phyloP scores from a whole-genome alignment of 2,329 filamentous ascomycete genomes.

The Aaosphaeria pasadenensis region DNA sequence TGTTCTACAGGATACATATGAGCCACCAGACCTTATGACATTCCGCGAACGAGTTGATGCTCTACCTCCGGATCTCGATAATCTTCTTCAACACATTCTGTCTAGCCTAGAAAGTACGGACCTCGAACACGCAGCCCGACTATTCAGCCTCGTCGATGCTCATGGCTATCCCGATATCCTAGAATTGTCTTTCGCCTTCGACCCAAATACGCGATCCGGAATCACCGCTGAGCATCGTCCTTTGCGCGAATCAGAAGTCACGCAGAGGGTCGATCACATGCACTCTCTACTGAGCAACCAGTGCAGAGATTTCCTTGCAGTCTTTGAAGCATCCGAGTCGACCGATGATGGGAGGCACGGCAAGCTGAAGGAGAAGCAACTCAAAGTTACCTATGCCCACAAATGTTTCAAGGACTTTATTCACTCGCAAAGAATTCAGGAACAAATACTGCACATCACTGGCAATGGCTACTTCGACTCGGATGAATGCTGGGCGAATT shows the following conservation, averaged over 20 bases:
- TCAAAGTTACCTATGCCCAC: constrained; percentile 25
- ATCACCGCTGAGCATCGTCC: constrained; percentile 13
- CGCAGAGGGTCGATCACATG: constrained; percentile 15
- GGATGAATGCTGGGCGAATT: constrained; percentile 20
- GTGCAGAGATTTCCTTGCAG: constrained; percentile 18
- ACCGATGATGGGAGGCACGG: not conserved
- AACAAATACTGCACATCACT: not conserved
- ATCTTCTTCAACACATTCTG: constrained; percentile 22
- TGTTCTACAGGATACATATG: constrained; percentile 15
- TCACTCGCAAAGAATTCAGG: constrained; percentile 7
- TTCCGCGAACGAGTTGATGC: not conserved
- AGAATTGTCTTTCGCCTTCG: constrained; percentile 20
- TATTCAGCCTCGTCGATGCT: constrained; percentile 20
- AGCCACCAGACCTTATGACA: not conserved
- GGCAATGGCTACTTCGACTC: constrained; percentile 11
- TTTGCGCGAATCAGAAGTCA: constrained; percentile 8
- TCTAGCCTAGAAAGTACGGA: constrained; percentile 15
- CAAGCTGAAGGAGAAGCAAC: constrained; percentile 4
- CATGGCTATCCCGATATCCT: constrained; percentile 20
- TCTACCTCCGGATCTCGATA: constrained; percentile 20
- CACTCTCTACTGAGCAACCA: constrained; percentile 12
- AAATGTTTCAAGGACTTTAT: constrained; percentile 22
- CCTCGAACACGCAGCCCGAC: constrained; percentile 15
- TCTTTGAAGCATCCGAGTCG: constrained; percentile 16
- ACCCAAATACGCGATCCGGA: constrained; percentile 14